Conservation (phyloP, 805 yeast species). For the Sugiyamaella smithiae region DNA sequence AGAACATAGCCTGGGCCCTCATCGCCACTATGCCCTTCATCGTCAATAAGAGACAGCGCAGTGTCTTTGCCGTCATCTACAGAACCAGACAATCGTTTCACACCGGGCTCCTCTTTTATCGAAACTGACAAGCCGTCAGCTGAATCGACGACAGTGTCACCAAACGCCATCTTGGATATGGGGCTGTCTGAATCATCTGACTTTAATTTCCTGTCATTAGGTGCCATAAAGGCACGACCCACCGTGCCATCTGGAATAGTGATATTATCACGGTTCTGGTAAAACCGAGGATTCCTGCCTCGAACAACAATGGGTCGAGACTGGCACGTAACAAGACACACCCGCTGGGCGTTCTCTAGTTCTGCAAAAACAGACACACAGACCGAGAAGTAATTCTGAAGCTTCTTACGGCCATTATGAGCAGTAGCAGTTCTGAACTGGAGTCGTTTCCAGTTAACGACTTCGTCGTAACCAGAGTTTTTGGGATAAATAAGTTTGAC, state of each 20-base stretch:
- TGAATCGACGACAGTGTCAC: not conserved
- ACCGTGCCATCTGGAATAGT: slow-evolving; percentile 33
- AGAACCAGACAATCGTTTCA: not conserved
- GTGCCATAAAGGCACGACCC: slow-evolving; percentile 4
- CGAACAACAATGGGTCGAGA: slow-evolving; percentile 53
- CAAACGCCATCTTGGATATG: not conserved
- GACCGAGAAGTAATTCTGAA: slow-evolving; percentile 25
- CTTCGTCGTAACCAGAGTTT: slow-evolving; percentile 27
- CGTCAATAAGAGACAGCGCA: slow-evolving; percentile 9
- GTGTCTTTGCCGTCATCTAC: not conserved
- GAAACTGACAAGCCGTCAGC: not conserved
- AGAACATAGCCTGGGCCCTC: slow-evolving; percentile 8
- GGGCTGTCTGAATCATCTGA: slow-evolving; percentile 1
- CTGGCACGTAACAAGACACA: slow-evolving; percentile 23
- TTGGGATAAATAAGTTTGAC: slow-evolving; percentile 26
- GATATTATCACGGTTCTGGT: slow-evolving; percentile 51
- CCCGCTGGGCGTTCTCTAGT: slow-evolving; percentile 28
- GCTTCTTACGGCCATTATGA: slow-evolving; percentile 31
- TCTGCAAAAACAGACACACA: slow-evolving; percentile 26
- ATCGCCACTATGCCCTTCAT: slow-evolving; percentile 7
- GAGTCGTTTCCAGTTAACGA: slow-evolving; percentile 33
- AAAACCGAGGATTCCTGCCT: slow-evolving; percentile 62
- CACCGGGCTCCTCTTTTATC: slow-evolving; percentile 2
- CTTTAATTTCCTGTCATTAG: not conserved
- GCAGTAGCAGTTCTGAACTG: slow-evolving; percentile 35